Evolutionary conservation across 352 stramenopile genomes (phyloP).

Genomic region (Elongisporangium prolatum): DNA sequence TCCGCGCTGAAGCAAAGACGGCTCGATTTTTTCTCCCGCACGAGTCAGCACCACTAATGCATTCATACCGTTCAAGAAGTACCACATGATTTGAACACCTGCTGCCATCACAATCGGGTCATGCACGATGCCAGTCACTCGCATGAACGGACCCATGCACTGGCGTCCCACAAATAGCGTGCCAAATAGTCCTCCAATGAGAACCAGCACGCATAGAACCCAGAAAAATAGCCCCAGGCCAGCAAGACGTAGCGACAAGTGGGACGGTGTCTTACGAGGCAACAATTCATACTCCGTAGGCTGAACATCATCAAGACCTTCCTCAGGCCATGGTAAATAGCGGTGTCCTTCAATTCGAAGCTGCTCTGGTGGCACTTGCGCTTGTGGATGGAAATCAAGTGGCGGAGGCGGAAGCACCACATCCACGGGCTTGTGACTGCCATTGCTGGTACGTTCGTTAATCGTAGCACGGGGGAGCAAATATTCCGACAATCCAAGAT

Average conservation of each 20-base stretch:
- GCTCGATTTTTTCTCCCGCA: constrained; percentile 57
- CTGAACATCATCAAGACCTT: constrained; percentile 65
- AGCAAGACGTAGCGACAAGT: constrained; percentile 49
- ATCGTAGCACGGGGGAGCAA: constrained; percentile 52
- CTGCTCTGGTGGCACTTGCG: constrained; percentile 61
- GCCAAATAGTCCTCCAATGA: constrained; percentile 62
- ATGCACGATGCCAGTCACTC: constrained; percentile 59
- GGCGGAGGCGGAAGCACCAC: constrained; percentile 62
- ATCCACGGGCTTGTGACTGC: constrained; percentile 22
- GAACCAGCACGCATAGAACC: constrained; percentile 49
- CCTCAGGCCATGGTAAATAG: constrained; percentile 82
- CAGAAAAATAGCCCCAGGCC: constrained; percentile 53
- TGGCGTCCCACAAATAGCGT: constrained; percentile 63
- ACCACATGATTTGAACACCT: constrained; percentile 74
- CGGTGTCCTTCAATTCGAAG: constrained; percentile 63
- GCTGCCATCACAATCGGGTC: constrained; percentile 72
- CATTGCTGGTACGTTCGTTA: constrained; percentile 19
- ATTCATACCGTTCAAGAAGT: constrained; percentile 61
- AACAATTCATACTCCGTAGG: constrained; percentile 73
- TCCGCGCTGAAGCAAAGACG: constrained; percentile 44
- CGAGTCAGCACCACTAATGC: constrained; percentile 54
- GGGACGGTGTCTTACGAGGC: constrained; percentile 36
- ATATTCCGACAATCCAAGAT: constrained; percentile 65
- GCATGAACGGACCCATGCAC: constrained; percentile 68
- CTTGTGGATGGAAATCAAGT: constrained; percentile 77